These are phyloP conservation scores for Zygosaccharomyces lentus DNA, from an alignment of 805 yeast genomes.

Conservation along the genomic window DNA sequence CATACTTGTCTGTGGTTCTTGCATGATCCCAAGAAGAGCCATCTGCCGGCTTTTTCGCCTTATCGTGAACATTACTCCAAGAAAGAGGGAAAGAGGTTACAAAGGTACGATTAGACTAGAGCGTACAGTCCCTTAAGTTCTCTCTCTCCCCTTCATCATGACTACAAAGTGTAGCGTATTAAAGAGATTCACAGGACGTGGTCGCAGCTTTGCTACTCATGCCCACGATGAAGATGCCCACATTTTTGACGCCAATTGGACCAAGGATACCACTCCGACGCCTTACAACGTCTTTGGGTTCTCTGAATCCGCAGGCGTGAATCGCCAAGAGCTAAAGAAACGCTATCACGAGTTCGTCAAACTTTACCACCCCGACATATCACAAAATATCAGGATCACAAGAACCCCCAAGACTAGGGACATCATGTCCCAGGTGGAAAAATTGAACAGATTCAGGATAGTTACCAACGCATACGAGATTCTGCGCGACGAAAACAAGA, in stretches of 20 bases:
- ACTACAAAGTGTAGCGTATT: background rate
- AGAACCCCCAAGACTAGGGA: constrained; percentile 8
- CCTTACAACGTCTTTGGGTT: constrained; percentile 69
- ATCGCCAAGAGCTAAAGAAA: constrained; percentile 40
- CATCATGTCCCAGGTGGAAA: constrained; percentile 27
- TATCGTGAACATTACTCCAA: background rate
- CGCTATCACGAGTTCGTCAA: constrained; percentile 62
- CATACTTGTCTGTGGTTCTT: background rate
- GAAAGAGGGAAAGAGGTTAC: background rate
- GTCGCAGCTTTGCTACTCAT: constrained; percentile 3
- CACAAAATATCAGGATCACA: constrained; percentile 29
- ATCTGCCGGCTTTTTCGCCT: background rate
- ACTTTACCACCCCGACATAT: constrained; percentile 76
- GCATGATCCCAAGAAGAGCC: background rate
- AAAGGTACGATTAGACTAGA: background rate
- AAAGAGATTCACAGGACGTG: background rate
- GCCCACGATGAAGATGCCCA: background rate
- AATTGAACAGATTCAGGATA: constrained; percentile 44
- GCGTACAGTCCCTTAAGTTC: no score
- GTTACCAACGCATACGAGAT: constrained; percentile 57
- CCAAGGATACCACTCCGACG: constrained; percentile 49
- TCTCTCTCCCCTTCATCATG: background rate
- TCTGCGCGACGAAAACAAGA: constrained; percentile 43
- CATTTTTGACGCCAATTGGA: constrained; percentile 46
- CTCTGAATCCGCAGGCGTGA: constrained; percentile 31